Base-by-base conservation (phyloP, 2,329 filamentous ascomycete genomes). In the Diaporthe vexans region DNA sequence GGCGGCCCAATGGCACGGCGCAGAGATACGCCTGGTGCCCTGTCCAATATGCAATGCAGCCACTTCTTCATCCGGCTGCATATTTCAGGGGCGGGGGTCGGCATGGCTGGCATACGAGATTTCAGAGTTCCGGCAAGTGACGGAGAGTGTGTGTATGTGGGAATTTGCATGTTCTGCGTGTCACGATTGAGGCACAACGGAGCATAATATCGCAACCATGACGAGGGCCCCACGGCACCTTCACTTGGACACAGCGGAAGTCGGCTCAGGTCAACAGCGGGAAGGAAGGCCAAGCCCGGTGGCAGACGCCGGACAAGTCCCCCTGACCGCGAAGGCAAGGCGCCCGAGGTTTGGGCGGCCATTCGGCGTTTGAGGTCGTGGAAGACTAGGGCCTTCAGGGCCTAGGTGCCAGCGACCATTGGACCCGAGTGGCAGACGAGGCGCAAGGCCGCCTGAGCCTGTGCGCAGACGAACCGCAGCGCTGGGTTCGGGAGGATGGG, bases 121-220 rank as follows among this genome's bases (percentile, higher is more conserved):
- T 72, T 52, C n/a, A 43, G 37, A 15, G 54, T 56, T 54, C 72
- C 72, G 72, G 56, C 72, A 54, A 73, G 72, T 70, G 72, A 59
- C 61, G 63, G 71, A 33, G 33, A 7, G 29, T 24, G 13, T 37
- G 15, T 13, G 46, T 26, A 15, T 65, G 43, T 43, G 43, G 29
- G 40, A 19, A 15, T 29, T 15, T 48, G 43, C 51, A 29, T 51
- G 11, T 33, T 48, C 46, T n/a, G 59, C 33, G 29, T 35, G 61
- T 26, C 61, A 52, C 61, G 61, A 54, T 24, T 24, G 35, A 43
- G 19, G 43, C 35, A 29, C 24, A 5, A 40, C 56, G 40, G 1
- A 40, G 33, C n/a, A 43, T 29, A 21, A 10, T 17, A 37, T n/a
- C 46, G 13, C 68, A 48, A 24, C 29, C 54, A 61, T 37, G 54